Base-by-base conservation (phyloP, 2,329 filamentous ascomycete species). In the Endocalyx cinctus region DNA sequence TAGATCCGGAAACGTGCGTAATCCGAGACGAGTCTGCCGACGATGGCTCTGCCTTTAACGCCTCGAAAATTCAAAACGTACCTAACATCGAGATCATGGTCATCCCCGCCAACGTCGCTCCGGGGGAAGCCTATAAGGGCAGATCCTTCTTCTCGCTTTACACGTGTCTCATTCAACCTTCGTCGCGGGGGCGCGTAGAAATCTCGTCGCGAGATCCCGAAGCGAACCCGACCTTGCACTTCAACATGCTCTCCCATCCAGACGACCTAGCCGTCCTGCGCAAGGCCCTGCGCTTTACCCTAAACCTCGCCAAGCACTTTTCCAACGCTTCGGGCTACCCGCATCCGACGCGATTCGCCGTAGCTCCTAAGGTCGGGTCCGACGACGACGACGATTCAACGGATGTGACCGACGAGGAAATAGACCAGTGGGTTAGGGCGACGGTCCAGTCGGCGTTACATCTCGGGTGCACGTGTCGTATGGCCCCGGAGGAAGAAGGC, bases 391-490 rank as follows among this genome's bases (percentile, higher is more conserved):
- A 43, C n/a, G 34, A 29, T 10, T 59, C 52, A 52, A 33, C 39
- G 12, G 48, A 46, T 5, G 45, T 52, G 5, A 45, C 48, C 2
- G 54, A 60, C 14, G 42, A 38, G 2, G 47, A 59, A 31, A 51
- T 60, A 14, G 57, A 60, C 13, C 43, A 38, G 5, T 60, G 50
- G 13, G 34, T 39, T 6, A 31, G 39, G 19, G 39, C 35, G 5
- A 39, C 46, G 4, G 40, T 36, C 19, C 31, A 42, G 10, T 47
- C 46, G 5, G 45, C 43, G 17, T 50, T 58, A 11, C 65, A 68
- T 25, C 61, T 63, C 11, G 51, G 56, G 16, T 60, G 63, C 10
- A 66, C 70, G 47, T 59, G 67, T 41, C 61, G 61, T 7, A 60
- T 61, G 39, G 57, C 58, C 10, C 17, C 30, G n/a, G 35, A 40